Conservation (phyloP, 495 filamentous ascomycete genomes). For the Tuber umbilicatum region DNA sequence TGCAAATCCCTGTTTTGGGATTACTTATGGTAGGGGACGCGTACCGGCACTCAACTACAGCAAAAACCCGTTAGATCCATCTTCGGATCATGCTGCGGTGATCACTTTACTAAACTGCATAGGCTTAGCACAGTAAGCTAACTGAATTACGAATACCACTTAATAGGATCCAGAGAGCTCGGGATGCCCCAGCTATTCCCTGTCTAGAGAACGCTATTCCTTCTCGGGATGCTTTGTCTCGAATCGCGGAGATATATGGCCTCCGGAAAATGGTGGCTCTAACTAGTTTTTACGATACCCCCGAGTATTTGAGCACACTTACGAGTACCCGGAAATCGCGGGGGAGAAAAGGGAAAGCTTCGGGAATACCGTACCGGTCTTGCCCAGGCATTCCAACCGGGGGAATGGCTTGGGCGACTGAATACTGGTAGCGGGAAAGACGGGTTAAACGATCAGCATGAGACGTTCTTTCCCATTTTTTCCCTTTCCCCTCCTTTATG, state of each 20-base stretch:
- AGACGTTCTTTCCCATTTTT: background rate
- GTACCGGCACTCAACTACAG: background rate
- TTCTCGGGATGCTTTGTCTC: background rate
- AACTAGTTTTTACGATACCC: background rate
- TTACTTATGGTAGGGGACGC: no score
- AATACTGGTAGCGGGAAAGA: slow-evolving; percentile 4
- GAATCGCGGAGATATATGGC: background rate
- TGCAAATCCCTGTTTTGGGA: no score
- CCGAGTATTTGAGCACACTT: no score
- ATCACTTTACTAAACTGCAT: background rate
- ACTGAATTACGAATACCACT: background rate
- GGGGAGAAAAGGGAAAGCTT: background rate
- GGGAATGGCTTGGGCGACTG: slow-evolving; percentile 18
- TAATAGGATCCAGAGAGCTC: background rate
- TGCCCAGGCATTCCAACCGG: background rate
- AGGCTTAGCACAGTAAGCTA: background rate
- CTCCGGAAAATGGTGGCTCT: background rate
- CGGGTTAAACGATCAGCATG: background rate
- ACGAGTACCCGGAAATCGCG: background rate
- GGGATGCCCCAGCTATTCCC: background rate
- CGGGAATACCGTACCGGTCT: background rate
- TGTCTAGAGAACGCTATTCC: background rate
- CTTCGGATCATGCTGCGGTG: background rate
- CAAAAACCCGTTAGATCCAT: background rate
- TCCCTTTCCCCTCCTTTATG: background rate